Conservation (phyloP, 768 basidiomycete species). For the Serendipita vermifera region DNA sequence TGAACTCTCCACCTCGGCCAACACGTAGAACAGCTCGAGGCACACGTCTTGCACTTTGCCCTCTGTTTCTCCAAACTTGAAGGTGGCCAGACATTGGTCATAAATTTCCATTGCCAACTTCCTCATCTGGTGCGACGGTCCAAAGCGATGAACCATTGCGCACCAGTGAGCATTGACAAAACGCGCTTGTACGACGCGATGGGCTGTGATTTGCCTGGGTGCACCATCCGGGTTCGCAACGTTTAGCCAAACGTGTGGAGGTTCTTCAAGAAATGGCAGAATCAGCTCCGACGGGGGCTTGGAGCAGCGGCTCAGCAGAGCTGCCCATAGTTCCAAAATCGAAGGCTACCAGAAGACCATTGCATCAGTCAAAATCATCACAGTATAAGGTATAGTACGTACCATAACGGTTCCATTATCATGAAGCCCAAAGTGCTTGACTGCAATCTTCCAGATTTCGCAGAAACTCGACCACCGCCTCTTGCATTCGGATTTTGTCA, state of each 20-base stretch:
- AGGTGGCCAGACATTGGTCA: neutral
- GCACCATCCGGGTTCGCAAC: neutral
- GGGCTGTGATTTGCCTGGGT: neutral
- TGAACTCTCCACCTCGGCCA: neutral
- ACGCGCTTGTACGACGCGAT: constrained; percentile 1
- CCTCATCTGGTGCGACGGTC: neutral
- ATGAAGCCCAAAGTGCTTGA: neutral
- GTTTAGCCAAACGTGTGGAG: neutral
- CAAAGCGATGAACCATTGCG: neutral
- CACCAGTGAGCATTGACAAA: neutral
- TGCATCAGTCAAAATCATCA: neutral
- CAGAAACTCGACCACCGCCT: neutral
- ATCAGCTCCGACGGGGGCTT: neutral
- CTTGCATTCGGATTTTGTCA: neutral
- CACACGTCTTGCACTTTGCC: constrained; percentile 5
- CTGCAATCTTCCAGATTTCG: neutral
- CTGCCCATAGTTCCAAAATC: neutral
- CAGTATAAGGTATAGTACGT: neutral
- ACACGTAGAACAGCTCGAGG: neutral
- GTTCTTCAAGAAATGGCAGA: neutral
- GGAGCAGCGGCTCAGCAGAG: neutral
- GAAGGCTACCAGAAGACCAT: neutral
- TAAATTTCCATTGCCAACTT: neutral
- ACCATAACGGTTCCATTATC: neutral
- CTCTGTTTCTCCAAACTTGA: neutral